Conservation (phyloP, 225 moss, liverwort and hornwort genomes). For the Rhytidiadelphus loreus region DNA sequence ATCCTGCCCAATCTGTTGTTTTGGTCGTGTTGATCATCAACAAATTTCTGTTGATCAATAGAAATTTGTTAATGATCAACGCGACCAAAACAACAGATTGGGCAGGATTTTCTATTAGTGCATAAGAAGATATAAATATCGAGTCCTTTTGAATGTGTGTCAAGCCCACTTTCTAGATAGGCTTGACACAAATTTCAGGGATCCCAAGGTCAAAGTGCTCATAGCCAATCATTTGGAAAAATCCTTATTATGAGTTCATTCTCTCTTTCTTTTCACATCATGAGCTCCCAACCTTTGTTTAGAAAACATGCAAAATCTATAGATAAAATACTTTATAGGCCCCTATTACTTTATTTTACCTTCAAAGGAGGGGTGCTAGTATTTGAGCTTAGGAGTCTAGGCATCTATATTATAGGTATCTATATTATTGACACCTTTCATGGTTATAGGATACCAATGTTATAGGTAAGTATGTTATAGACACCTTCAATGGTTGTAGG, state of each 20-base stretch:
- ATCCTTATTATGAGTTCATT: rapidly evolving
- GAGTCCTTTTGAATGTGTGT: neutral
- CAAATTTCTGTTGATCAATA: too few species aligned
- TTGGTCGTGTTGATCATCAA: too few species aligned
- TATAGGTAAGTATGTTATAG: too few species aligned
- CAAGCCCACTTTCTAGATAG: rapidly evolving
- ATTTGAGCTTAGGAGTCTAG: too few species aligned
- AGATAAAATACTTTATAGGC: rapidly evolving
- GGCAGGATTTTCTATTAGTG: too few species aligned
- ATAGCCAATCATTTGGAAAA: neutral
- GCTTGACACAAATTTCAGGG: rapidly evolving
- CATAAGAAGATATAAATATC: rapidly evolving
- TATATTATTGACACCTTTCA: too few species aligned
- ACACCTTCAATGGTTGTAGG: too few species aligned
- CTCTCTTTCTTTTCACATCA: neutral
- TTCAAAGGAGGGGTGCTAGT: neutral
- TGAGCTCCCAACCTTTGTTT: rapidly evolving
- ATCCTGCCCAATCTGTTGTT: too few species aligned
- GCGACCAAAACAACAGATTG: too few species aligned
- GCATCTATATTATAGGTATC: too few species aligned
- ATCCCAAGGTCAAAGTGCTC: rapidly evolving
- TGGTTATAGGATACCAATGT: too few species aligned
- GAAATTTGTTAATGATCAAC: too few species aligned
- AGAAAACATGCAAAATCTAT: neutral
- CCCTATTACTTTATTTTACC: neutral